Conservation (phyloP, 2,329 filamentous ascomycete species). For the Microascus cirrosus region DNA sequence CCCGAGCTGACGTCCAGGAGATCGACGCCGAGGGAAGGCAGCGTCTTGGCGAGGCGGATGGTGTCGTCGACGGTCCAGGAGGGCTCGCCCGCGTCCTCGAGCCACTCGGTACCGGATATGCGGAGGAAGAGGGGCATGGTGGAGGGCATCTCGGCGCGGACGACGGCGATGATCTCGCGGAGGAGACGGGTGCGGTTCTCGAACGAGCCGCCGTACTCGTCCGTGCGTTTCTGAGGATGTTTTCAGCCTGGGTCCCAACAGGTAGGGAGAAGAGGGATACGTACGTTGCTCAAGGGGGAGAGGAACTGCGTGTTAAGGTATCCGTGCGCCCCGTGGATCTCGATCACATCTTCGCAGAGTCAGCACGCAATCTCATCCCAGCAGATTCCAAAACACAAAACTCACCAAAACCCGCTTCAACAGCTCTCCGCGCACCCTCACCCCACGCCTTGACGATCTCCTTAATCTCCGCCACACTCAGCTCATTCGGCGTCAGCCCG, state of each 20-base stretch:
- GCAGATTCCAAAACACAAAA: not conserved
- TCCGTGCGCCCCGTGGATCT: constrained; percentile 54
- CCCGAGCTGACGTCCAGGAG: constrained; percentile 73
- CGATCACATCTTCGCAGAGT: constrained; percentile 50
- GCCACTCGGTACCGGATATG: constrained; percentile 53
- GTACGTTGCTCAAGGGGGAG: constrained; percentile 43
- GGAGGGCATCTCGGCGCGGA: constrained; percentile 39
- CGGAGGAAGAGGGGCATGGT: constrained; percentile 46
- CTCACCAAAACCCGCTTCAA: constrained; percentile 50
- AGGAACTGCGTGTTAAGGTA: constrained; percentile 59
- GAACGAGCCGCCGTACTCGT: constrained; percentile 54
- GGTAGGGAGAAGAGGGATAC: constrained; percentile 9
- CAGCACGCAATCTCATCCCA: not conserved
- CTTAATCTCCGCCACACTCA: constrained; percentile 59
- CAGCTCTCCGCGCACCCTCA: constrained; percentile 43
- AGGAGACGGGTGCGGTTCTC: constrained; percentile 55
- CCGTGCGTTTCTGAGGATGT: constrained; percentile 36
- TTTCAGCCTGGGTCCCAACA: not conserved
- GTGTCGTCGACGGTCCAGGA: constrained; percentile 59
- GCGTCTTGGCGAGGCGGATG: constrained; percentile 42
- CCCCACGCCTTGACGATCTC: constrained; percentile 51
- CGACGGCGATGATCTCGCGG: constrained; percentile 37
- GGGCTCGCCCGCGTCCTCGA: constrained; percentile 32
- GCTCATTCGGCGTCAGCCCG: constrained; percentile 51
- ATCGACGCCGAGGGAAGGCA: constrained; percentile 67